A percentile compares a stretch with the other conserved stretches of the same genome.
These are phyloP conservation scores for Penicillium turbatum DNA, from an alignment of 495 filamentous ascomycete genomes.

Conservation along the genomic window DNA sequence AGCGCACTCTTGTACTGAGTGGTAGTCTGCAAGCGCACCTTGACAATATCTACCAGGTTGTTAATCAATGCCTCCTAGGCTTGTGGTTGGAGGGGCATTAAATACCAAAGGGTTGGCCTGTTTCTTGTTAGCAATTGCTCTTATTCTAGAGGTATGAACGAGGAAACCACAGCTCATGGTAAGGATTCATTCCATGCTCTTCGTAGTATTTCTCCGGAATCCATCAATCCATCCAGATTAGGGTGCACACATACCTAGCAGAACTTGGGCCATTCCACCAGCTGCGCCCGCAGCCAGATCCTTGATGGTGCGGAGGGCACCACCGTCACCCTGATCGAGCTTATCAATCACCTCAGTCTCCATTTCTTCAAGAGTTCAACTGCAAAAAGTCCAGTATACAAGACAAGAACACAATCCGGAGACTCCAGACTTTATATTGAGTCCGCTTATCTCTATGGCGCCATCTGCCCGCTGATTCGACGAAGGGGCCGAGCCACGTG, in stretches of 20 bases:
- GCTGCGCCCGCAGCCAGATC: constrained; percentile 88
- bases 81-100: constrained; percentile 7
- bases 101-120: constrained; percentile 89
- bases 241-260: constrained; percentile 67
- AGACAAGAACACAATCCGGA: constrained; percentile 11
- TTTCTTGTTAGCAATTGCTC: constrained; percentile 24
- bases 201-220: not conserved
- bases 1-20: constrained; percentile 74
- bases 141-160: not conserved
- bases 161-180: not conserved
- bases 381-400: constrained; percentile 9
- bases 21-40: constrained; percentile 92
- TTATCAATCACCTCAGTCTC: constrained; percentile 40
- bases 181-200: not conserved
- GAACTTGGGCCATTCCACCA: constrained; percentile 89
- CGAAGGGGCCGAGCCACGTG: constrained; percentile 32
- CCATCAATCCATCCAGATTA: constrained; percentile 1
- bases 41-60: constrained; percentile 74
- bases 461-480: constrained; percentile 33
- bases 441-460: constrained; percentile 25
- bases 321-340: constrained; percentile 34
- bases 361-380: constrained; percentile 18
- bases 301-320: constrained; percentile 64
- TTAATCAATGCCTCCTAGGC: constrained; percentile 16
- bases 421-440: constrained; percentile 26